phyloP scores from a whole-genome alignment of 495 filamentous ascomycete species.

The Tuber microsphaerosporum region DNA sequence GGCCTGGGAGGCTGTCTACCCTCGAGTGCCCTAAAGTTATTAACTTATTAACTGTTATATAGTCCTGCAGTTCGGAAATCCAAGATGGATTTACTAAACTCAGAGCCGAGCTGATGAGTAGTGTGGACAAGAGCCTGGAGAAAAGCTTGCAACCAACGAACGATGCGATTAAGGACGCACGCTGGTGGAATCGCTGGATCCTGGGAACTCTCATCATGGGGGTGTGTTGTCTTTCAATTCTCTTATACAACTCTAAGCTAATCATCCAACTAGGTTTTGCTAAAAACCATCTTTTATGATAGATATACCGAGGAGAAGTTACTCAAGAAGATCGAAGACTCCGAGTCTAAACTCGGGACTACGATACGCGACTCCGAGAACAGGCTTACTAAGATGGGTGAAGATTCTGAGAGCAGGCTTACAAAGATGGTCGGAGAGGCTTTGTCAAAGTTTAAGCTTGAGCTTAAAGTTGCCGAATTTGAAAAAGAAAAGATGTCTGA shows the following conservation, averaged over 20 bases:
- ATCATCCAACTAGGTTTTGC: background rate
- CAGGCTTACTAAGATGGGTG: too few species aligned
- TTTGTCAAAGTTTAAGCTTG: background rate
- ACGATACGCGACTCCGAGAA: background rate
- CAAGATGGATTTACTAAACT: background rate
- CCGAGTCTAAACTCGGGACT: background rate
- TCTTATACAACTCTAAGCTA: background rate
- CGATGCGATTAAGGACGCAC: background rate
- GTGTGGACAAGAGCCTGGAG: too few species aligned
- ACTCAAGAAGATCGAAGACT: background rate
- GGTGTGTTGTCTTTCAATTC: background rate
- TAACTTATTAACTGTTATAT: background rate
- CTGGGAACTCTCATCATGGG: background rate
- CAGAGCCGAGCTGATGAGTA: background rate
- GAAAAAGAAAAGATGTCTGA: background rate
- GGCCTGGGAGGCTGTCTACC: background rate
- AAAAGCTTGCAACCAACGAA: background rate
- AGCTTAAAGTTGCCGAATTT: background rate
- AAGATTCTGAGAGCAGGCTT: too few species aligned
- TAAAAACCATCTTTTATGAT: background rate
- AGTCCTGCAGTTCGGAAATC: background rate
- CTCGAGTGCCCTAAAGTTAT: background rate
- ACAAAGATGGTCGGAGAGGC: background rate
- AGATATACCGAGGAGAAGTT: background rate
- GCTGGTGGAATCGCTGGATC: background rate